Conservation (phyloP, 2,329 filamentous ascomycete species). For the Curvularia eragrostidis region DNA sequence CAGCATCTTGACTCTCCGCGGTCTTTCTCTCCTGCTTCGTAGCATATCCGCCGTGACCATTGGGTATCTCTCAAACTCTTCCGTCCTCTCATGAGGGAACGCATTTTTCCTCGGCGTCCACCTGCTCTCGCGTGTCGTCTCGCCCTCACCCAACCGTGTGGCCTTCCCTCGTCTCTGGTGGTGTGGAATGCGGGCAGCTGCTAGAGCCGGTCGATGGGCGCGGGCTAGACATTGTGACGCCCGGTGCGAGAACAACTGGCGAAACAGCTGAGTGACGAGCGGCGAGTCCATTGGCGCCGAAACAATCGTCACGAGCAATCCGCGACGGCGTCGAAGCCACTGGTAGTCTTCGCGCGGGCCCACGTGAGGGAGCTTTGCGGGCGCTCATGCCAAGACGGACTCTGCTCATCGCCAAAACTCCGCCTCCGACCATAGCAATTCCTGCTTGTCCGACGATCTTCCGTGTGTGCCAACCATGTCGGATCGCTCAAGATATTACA, state of each 20-base stretch:
- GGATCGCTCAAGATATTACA: slow-evolving; percentile 60
- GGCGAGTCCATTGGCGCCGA: slow-evolving; percentile 76
- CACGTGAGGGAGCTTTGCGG: slow-evolving; percentile 36
- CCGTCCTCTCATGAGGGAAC: slow-evolving; percentile 75
- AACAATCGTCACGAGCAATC: slow-evolving; percentile 14
- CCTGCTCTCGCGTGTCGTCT: slow-evolving; percentile 66
- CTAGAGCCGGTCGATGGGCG: slow-evolving; percentile 48
- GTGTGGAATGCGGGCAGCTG: slow-evolving; percentile 46
- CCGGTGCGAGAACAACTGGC: slow-evolving; percentile 81
- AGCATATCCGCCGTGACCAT: slow-evolving; percentile 84
- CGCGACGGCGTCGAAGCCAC: slow-evolving; percentile 24
- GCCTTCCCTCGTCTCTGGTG: slow-evolving; percentile 42
- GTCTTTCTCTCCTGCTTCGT: slow-evolving; percentile 74
- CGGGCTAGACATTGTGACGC: slow-evolving; percentile 61
- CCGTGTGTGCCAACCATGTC: slow-evolving; percentile 35
- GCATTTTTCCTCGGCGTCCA: slow-evolving; percentile 87
- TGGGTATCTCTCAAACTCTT: slow-evolving; percentile 83
- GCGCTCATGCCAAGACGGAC: slow-evolving; percentile 37
- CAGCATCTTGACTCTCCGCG: slow-evolving; percentile 92
- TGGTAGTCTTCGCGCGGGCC: slow-evolving; percentile 25
- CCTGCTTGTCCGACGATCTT: background rate
- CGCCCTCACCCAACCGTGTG: slow-evolving; percentile 37
- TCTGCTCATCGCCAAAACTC: slow-evolving; percentile 30
- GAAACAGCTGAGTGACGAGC: slow-evolving; percentile 77
- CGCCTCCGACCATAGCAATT: slow-evolving; percentile 21